Conservation (phyloP, 1,284 basidiomycete genomes). For the Ceratobasidium sp. region DNA sequence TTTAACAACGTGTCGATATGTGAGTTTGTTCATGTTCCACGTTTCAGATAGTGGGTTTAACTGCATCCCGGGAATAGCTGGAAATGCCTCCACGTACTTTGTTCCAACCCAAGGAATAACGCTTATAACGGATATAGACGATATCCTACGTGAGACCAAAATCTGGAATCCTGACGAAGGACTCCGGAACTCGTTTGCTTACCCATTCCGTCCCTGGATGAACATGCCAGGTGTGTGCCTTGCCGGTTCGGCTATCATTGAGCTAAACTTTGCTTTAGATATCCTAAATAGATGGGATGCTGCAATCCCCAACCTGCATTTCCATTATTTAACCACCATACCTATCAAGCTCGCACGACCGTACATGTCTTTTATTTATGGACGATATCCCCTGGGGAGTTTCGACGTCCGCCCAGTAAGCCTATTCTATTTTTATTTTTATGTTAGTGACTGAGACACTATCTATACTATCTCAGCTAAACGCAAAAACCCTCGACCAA, state of each 20-base stretch:
- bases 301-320: slow-evolving; percentile 45
- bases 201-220: slow-evolving; percentile 47
- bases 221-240: slow-evolving; percentile 47
- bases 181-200: slow-evolving; percentile 48
- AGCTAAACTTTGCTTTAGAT: background rate
- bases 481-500: slow-evolving; percentile 47
- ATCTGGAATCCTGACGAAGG: slow-evolving; percentile 49
- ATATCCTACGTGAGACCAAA: slow-evolving; percentile 49
- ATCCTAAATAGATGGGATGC: slow-evolving; percentile 29
- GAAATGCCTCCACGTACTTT: slow-evolving; percentile 49
- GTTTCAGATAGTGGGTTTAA: background rate
- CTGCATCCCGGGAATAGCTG: slow-evolving; percentile 32
- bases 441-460: background rate
- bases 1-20: slow-evolving; percentile 41
- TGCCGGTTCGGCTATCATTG: background rate
- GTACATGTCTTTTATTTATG: slow-evolving; percentile 48
- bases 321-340: slow-evolving; percentile 50
- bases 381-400: slow-evolving; percentile 48
- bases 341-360: slow-evolving; percentile 42
- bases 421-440: background rate
- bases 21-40: slow-evolving; percentile 16
- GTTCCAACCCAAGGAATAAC: slow-evolving; percentile 49
- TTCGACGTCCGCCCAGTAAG: slow-evolving; percentile 48
- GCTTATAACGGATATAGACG: slow-evolving; percentile 49
- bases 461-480: slow-evolving; percentile 23